These are phyloP conservation scores for Aspergillus versicolor DNA, from an alignment of 2,329 filamentous ascomycete species.

Conservation along the genomic window DNA sequence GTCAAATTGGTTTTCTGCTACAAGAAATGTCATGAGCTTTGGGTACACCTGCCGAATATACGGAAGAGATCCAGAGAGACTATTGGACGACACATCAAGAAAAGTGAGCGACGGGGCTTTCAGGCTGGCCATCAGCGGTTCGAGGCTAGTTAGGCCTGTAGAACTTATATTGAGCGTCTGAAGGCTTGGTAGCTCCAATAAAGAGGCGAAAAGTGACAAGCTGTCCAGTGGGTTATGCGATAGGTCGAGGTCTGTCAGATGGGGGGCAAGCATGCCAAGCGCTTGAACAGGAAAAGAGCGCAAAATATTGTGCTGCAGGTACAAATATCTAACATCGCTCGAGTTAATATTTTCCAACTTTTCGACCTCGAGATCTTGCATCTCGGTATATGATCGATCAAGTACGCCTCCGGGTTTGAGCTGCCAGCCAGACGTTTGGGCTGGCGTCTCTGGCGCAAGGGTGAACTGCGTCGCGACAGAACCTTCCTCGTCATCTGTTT, in stretches of 20 bases:
- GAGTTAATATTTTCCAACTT: slow-evolving; percentile 45
- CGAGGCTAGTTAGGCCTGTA: slow-evolving; percentile 71
- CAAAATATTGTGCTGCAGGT: slow-evolving; percentile 76
- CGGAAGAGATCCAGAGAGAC: slow-evolving; percentile 68
- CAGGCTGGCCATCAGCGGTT: slow-evolving; percentile 64
- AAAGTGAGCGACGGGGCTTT: slow-evolving; percentile 73
- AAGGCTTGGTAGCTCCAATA: slow-evolving; percentile 69
- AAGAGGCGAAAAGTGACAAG: slow-evolving; percentile 63
- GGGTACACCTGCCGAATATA: slow-evolving; percentile 67
- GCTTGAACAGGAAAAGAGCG: slow-evolving; percentile 65
- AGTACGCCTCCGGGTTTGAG: slow-evolving; percentile 51
- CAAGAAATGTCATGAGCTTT: slow-evolving; percentile 66
- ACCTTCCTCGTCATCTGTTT: slow-evolving; percentile 39
- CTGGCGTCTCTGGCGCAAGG: slow-evolving; percentile 45
- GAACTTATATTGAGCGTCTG: slow-evolving; percentile 73
- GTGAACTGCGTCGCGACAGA: slow-evolving; percentile 43
- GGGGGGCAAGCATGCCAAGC: slow-evolving; percentile 68
- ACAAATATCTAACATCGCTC: slow-evolving; percentile 56
- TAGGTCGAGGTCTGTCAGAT: slow-evolving; percentile 70
- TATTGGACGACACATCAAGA: slow-evolving; percentile 79
- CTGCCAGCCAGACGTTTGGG: slow-evolving; percentile 33
- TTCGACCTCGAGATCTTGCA: slow-evolving; percentile 55
- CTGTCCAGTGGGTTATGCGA: slow-evolving; percentile 71
- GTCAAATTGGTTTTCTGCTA: slow-evolving; percentile 75
- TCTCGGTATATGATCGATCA: slow-evolving; percentile 67